These are phyloP conservation scores for Colletotrichum sp. DNA, from an alignment of 2,329 filamentous ascomycete genomes.

Conservation along the genomic window DNA sequence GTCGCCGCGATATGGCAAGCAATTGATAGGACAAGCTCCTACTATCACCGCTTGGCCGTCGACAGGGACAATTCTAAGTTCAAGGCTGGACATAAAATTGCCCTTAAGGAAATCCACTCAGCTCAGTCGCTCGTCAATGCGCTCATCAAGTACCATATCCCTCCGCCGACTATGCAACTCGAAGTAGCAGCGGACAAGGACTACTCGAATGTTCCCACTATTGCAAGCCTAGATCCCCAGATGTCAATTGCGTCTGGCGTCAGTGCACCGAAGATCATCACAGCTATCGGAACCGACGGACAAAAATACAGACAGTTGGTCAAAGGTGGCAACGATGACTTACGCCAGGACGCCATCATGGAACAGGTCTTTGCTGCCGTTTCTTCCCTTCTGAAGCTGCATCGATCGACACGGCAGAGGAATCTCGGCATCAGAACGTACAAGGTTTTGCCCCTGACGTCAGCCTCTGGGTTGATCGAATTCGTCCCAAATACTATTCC, in stretches of 20 bases:
- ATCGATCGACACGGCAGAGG: constrained; percentile 85
- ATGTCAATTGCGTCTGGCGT: constrained; percentile 90
- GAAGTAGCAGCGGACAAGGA: constrained; percentile 74
- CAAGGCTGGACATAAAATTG: constrained; percentile 70
- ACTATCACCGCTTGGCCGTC: constrained; percentile 68
- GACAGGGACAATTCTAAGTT: constrained; percentile 69
- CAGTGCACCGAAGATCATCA: constrained; percentile 93
- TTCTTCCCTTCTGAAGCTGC: constrained; percentile 84
- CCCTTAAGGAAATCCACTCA: constrained; percentile 66
- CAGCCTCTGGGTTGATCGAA: constrained; percentile 89
- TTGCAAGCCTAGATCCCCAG: constrained; percentile 72
- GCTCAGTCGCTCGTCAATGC: constrained; percentile 68
- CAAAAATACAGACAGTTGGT: constrained; percentile 86
- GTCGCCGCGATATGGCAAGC: constrained; percentile 68
- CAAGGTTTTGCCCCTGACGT: constrained; percentile 90
- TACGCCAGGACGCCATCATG: constrained; percentile 98
- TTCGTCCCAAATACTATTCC: constrained; percentile 95
- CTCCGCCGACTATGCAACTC: constrained; percentile 89
- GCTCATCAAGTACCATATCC: constrained; percentile 72
- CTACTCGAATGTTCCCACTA: constrained; percentile 79
- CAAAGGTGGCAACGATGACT: constrained; percentile 94
- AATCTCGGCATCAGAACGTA: constrained; percentile 93
- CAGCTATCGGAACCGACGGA: constrained; percentile 79
- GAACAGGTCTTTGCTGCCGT: constrained; percentile 98
- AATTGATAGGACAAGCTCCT: constrained; percentile 76